Conservation (phyloP, 2,329 filamentous ascomycete species). For the Cordyceps tenuipes region DNA sequence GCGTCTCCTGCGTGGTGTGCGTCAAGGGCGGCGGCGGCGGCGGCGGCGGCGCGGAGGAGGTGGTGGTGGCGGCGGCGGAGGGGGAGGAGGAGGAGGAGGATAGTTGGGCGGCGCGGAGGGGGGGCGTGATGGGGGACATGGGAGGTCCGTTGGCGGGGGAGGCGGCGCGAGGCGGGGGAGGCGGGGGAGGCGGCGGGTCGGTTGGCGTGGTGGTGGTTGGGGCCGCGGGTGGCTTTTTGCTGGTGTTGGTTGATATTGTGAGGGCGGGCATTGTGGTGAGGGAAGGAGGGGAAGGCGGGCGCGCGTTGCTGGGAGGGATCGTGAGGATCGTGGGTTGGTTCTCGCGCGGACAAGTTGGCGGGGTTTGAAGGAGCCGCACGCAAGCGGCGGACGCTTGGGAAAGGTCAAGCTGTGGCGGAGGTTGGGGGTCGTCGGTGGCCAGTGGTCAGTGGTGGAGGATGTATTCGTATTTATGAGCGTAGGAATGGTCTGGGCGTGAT, state of each 20-base stretch:
- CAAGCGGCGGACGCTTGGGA: background rate
- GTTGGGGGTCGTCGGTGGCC: background rate
- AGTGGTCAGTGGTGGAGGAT: background rate
- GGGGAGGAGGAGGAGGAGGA: constrained; percentile 13
- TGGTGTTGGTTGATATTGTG: constrained; percentile 2
- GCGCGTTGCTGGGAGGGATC: background rate
- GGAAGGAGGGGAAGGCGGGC: background rate
- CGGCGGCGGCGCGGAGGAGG: constrained; percentile 29
- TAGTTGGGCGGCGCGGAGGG: constrained; percentile 30
- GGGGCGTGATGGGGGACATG: constrained; percentile 48
- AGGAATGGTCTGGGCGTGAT: background rate
- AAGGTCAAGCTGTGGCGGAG: background rate
- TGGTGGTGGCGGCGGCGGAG: no score
- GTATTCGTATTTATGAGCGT: background rate
- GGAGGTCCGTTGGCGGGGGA: constrained; percentile 39
- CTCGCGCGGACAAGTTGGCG: background rate
- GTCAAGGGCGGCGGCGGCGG: constrained; percentile 24
- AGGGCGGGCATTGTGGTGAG: constrained; percentile 1
- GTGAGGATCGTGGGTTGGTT: background rate
- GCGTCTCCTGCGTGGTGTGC: constrained; percentile 35
- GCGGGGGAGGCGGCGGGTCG: constrained; percentile 19
- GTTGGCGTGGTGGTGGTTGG: constrained; percentile 6
- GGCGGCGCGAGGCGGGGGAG: constrained; percentile 37
- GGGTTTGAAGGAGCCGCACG: background rate
- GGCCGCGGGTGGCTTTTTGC: background rate